Base-by-base conservation (phyloP, 1,139 yeast species). In the Saccharomyces hybrid region DNA sequence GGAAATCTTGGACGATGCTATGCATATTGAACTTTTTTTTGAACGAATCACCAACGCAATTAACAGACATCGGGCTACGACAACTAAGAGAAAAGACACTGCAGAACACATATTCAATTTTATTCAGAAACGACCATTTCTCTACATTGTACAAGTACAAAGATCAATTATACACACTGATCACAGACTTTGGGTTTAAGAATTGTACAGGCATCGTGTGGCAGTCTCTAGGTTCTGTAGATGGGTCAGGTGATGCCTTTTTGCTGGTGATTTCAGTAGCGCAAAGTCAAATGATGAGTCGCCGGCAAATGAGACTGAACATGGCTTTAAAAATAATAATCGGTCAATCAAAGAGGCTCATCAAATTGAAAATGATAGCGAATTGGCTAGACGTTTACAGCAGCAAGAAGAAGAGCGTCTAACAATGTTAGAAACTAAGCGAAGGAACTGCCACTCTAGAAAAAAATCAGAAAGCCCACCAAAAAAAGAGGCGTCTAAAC, bases 71-170 rank as follows among this genome's bases (percentile, higher is more conserved):
- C 52, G 97, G 97, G 0, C 67, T 88, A 21, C 58, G 66, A 2
- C 70, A 67, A 47, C 61, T 82, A 51, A 61, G 70, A 24, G 70
- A 71, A 2, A 65, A 76, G 14, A 68, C 87, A 51, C 68, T 75
- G 51, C 71, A 75, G 12, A 76, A 77, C 24, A 71, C 83, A 34
- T 76, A 86, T 58, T 77, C 83, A 1, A 81, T 90, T 0, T 78
- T 90, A 56, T 90, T 90, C 73, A 76, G 96, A 63, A 90, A 90
- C 69, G 88, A 89, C 69, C 97, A 89, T 69, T 90, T 88, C 70
- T 80, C 81, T 56, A 86, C 96, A 0, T 70, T 89, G 12, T 79
- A 79, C 65, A 86, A 86, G 64, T 56, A 71, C 49, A 70, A 76
- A 59, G 69, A 74, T 53, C 78, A 77, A 62, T 70, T 88, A 56